Percentiles rank a stretch among this genome's conserved stretches.
These are phyloP conservation scores for Neurospora pannonica DNA, from an alignment of 495 filamentous ascomycete genomes.

Conservation along the genomic window DNA sequence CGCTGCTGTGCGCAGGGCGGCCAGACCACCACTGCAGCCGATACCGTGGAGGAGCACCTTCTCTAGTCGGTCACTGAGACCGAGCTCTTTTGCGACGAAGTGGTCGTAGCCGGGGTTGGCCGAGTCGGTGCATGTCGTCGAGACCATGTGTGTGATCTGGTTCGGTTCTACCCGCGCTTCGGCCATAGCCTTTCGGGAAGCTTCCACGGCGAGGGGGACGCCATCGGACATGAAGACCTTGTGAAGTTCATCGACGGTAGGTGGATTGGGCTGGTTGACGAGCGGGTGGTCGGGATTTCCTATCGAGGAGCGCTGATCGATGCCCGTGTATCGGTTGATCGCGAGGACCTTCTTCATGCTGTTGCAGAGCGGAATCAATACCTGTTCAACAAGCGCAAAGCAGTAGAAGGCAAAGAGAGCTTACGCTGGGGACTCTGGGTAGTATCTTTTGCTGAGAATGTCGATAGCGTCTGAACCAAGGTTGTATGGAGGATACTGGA, in stretches of 20 bases:
- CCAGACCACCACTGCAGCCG: conserved; percentile 56
- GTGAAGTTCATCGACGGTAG: conserved; percentile 47
- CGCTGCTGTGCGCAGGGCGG: conserved; percentile 50
- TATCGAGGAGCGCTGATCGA: conserved; percentile 51
- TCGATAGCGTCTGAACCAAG: conserved; percentile 32
- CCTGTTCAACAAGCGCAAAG: neutral
- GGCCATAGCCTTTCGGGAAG: conserved; percentile 48
- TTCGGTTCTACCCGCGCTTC: conserved; percentile 39
- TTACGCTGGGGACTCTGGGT: conserved; percentile 43
- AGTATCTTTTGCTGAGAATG: conserved; percentile 34
- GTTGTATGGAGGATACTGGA: conserved; percentile 39
- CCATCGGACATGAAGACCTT: conserved; percentile 47
- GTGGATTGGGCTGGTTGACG: conserved; percentile 43
- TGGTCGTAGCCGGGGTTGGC: conserved; percentile 62
- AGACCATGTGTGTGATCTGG: conserved; percentile 56
- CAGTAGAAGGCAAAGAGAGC: conserved; percentile 1
- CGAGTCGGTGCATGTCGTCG: conserved; percentile 58
- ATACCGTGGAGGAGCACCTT: conserved; percentile 54
- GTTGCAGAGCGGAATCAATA: neutral
- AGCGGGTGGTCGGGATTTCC: conserved; percentile 46
- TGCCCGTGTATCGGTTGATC: conserved; percentile 56
- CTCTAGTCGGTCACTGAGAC: conserved; percentile 39
- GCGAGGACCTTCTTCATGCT: conserved; percentile 49
- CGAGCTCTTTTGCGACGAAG: conserved; percentile 46
- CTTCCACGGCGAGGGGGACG: conserved; percentile 46